Evolutionary conservation across 2,329 filamentous ascomycete genomes (phyloP).

Genomic region (Bipolaris oryzae): DNA sequence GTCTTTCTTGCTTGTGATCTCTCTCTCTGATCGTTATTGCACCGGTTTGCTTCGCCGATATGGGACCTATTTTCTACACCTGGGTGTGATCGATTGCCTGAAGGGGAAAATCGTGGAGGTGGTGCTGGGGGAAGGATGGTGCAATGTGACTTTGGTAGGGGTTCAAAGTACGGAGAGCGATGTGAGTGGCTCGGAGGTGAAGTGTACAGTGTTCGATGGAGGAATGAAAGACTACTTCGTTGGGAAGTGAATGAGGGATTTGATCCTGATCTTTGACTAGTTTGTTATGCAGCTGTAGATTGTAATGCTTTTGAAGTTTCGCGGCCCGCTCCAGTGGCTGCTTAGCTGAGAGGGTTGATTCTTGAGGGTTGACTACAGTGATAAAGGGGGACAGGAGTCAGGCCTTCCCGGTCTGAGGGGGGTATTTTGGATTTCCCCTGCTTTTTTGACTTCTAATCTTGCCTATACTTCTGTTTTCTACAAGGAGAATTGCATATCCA

Average conservation of each 20-base stretch:
- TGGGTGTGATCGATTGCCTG: neutral
- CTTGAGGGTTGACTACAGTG: neutral
- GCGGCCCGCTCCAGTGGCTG: neutral
- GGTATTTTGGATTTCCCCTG: too few relatives aligned
- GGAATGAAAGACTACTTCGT: neutral
- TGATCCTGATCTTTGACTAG: neutral
- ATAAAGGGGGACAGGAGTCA: neutral
- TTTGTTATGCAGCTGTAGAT: neutral
- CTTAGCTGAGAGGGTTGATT: neutral
- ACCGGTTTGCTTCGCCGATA: neutral
- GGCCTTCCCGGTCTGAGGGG: neutral
- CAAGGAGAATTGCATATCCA: too few relatives aligned
- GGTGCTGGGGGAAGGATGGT: too few relatives aligned
- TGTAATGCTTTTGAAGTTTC: neutral
- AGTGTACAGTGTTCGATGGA: neutral
- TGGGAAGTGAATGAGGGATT: neutral
- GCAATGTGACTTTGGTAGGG: neutral
- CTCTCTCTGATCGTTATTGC: neutral
- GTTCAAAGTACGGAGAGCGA: neutral
- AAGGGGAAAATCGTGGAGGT: neutral
- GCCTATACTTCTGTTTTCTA: too few relatives aligned
- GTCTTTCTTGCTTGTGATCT: too few relatives aligned
- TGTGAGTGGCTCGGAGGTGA: neutral
- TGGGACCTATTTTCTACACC: neutral
- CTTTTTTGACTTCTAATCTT: too few relatives aligned